Base-by-base conservation (phyloP, 2,329 filamentous ascomycete genomes). In the Elsinoe batatas region DNA sequence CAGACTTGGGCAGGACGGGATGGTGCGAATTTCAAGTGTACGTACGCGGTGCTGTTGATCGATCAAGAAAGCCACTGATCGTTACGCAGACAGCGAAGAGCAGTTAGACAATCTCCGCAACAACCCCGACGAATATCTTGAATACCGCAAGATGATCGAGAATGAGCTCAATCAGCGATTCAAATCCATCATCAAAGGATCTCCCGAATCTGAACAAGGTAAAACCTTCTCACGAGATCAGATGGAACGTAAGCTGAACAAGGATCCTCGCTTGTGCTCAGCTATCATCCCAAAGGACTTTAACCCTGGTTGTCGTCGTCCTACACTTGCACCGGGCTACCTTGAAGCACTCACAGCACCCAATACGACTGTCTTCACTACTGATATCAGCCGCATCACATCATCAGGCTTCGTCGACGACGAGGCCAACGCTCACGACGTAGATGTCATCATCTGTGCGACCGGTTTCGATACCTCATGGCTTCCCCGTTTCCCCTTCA, bases 101-200 rank as follows among this genome's bases (percentile, higher is more conserved):
- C 73, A 76, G 56, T 61, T 68, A 7, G 59, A 70, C 11, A 72
- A 60, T 57, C 64, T 74, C 3, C 57, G 66, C 49, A 59, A 72
- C 2, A 69, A 75, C 51, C 72, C 74, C 0, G 64, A 69, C 36
- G 71, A 72, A 38, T 75, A 75, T 53, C 67, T 74, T 30, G 72
- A 74, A 58, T 76, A 76, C 59, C 70, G 73, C 58, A 75, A 74
- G 61, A 68, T 72, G 54, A 70, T 76, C 55, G 74, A 77, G 57
- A 71, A 72, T 57, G 74, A 76, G 58, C 68, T 80, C 13, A 80
- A 79, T 58, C 71, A 73, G 44, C 69, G 75, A 5, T 80, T 79
- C 68, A 75, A 75, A 44, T 74, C 79, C 64, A 78, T 78, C 61
- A 67, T 76, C 59, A 77, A 76, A 61, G 74, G 72, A n/a, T 72